Base-by-base conservation (phyloP, 1,284 basidiomycete genomes). In the Hymenochaete sp. region DNA sequence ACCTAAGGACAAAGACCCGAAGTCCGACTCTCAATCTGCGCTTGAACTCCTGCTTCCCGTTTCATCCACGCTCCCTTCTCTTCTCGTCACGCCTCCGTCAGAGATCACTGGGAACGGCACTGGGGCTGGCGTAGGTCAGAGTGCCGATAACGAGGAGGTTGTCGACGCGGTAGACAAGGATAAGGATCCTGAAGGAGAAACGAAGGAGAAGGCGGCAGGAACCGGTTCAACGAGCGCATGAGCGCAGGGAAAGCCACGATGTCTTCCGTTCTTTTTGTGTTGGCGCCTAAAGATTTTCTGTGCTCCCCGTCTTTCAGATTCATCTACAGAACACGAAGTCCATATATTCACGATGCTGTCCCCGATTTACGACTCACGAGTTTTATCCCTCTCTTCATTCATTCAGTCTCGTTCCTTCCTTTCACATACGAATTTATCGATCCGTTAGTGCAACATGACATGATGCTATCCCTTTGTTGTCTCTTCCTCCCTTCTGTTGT, bases 1-100 rank as follows among this genome's bases (percentile, higher is more conserved):
- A 14, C 3, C 44, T 16, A 36, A 22, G 13, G 24, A 14, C 3
- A 33, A 9, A 10, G 35, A 16, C 22, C 27, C 25, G 14, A 35
- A 8, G n/a, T 14, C 28, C 11, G 35, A 29, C 8, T 19, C 39
- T n/a, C n/a, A n/a, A n/a, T n/a, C 13, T 16, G 25, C 33, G 7
- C 18, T 35, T 8, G 36, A 48, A 13, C 21, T 19, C 8, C 42
- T 36, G 16, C 13, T 22, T 9, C 44, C 36, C 40, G 28, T 37
- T 2, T 29, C 42, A 27, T 18, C 27, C 33, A 27, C 13, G 16
- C 18, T 29, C 11, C 47, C 47, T 27, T 26, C 42, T 18, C 36
- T 48, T 18, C 27, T 48, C 26, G 36, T 48, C 18, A 44, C 47
- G 5, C 47, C 47, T 38, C 47, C 47, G 8, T 47, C 46, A 14